Base-by-base conservation (phyloP, 768 basidiomycete genomes). In the Russula dissimulans region DNA sequence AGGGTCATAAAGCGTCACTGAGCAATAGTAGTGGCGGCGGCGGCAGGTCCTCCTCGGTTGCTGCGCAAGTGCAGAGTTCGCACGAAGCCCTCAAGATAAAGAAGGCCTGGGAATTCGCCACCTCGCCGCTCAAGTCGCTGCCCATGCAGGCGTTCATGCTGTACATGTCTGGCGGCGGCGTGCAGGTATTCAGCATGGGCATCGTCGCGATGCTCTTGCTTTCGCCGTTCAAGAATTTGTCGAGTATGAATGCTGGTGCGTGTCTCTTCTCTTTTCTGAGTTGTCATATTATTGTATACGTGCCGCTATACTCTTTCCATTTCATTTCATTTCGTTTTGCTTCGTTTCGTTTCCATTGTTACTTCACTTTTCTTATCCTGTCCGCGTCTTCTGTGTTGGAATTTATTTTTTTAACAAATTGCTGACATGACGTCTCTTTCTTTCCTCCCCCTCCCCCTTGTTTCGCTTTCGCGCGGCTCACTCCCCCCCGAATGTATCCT, bases 71-170 rank as follows among this genome's bases (percentile, higher is more conserved):
- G 0, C 70, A 81, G 5, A 74, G 73, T 22, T 81, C 83, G 4
- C 84, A 89, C 65, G 81, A 86, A 63, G 71, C 74, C 26, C 76
- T 93, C 61, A 91, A 91, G 69, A 81, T 82, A 64, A 85, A 81
- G 67, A 84, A 89, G 31, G 91, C 91, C 45, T 91, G 91, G 88
- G 90, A 92, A 63, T 77, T 90, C 44, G 91, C 91, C 42, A 80
- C 86, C 51, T 76, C 82, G 4, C 94, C 94, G 1, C 91, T 89
- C 38, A 97, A 97, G 73, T 84, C 85, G 14, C 79, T 97, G 31
- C 94, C 94, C 4, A 97, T 97, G 95, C 93, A 97, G 69, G 92
- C 87, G 5, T 89, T 97, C 75, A 97, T 97, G 95, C 79, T 97
- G 38, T 97, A 97, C 81, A 95, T 97, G 89, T 95, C 93, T 22